These are phyloP conservation scores for Escovopsis sp. DNA, from an alignment of 2,329 filamentous ascomycete species.

Conservation along the genomic window DNA sequence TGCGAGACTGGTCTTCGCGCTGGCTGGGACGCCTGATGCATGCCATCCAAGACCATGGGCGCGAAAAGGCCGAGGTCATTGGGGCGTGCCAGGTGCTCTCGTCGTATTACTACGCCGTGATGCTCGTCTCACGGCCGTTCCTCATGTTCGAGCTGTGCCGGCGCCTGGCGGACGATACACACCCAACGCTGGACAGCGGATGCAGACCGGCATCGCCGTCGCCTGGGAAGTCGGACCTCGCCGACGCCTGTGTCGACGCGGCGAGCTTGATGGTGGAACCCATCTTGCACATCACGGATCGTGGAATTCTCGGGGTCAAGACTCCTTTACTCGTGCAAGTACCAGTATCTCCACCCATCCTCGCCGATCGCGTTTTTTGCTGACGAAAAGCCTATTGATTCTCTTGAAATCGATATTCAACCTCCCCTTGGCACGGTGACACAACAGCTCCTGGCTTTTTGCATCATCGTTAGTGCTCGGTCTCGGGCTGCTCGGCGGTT, in stretches of 20 bases:
- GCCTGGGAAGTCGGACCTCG: conserved; percentile 33
- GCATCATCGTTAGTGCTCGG: conserved; percentile 36
- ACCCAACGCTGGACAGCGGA: not conserved
- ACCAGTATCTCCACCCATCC: too few species aligned
- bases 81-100: conserved; percentile 36
- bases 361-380: not conserved
- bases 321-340: conserved; percentile 36
- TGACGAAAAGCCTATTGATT: too few species aligned
- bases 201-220: conserved; percentile 10
- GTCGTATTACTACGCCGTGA: conserved; percentile 42
- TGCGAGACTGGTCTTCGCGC: conserved; percentile 33
- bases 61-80: too few species aligned
- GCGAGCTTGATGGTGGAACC: conserved; percentile 37
- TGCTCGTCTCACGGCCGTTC: conserved; percentile 39
- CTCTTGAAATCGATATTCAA: too few species aligned
- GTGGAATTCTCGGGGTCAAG: conserved; percentile 25
- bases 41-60: conserved; percentile 16
- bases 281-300: conserved; percentile 28
- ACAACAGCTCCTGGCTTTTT: conserved; percentile 35
- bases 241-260: conserved; percentile 39
- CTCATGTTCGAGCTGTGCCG: conserved; percentile 39
- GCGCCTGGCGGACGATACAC: conserved; percentile 23
- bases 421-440: too few species aligned
- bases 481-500: conserved; percentile 33
- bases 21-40: conserved; percentile 32